Percentiles rank a stretch among this genome's conserved stretches.
Evolutionary conservation across 495 filamentous ascomycete species (phyloP).

Genomic region (Penicillium coffeae): DNA sequence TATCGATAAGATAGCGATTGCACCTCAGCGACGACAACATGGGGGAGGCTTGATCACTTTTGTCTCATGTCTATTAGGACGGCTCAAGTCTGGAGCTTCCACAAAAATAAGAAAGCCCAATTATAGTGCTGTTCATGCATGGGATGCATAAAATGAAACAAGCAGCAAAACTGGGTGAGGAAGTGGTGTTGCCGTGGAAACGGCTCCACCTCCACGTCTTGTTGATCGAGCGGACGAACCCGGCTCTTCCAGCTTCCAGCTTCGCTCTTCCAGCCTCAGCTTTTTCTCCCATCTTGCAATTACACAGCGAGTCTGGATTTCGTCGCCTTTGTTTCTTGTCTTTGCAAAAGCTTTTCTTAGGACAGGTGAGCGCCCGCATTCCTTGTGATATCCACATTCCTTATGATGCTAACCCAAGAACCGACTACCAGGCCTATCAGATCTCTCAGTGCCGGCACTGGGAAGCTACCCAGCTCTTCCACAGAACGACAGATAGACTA

Average conservation of each 20-base stretch:
- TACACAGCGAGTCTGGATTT: neutral
- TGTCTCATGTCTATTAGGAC: too few species aligned
- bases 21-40: too few species aligned
- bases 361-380: neutral
- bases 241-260: too few species aligned
- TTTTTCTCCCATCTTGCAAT: neutral
- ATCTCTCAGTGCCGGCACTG: conserved; percentile 5
- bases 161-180: neutral
- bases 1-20: neutral
- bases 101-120: too few species aligned
- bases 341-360: too few species aligned
- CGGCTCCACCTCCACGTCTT: conserved; percentile 25
- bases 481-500: conserved; percentile 6
- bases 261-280: conserved; percentile 5
- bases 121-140: too few species aligned
- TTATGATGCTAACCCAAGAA: neutral
- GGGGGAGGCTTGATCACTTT: too few species aligned
- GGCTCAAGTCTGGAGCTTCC: too few species aligned
- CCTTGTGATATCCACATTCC: neutral
- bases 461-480: neutral
- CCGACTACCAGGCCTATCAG: neutral
- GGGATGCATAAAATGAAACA: neutral
- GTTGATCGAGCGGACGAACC: conserved; percentile 21
- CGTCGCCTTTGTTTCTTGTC: too few species aligned
- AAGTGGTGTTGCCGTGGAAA: conserved; percentile 29